Evolutionary conservation across 306 rosid genomes (phyloP).

Genomic region (Clitoria ternatea): DNA sequence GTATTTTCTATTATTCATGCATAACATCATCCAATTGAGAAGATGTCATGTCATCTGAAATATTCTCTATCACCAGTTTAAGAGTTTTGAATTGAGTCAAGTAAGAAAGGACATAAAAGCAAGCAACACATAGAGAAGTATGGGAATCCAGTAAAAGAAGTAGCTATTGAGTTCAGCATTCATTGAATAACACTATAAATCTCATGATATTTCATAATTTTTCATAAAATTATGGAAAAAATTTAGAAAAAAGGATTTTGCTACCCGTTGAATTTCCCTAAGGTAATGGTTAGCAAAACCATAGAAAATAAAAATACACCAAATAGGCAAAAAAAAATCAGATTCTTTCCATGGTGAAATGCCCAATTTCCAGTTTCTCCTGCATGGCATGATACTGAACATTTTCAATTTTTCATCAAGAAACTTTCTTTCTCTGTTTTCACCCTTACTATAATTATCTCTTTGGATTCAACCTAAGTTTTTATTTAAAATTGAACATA

Average conservation of each 20-base stretch:
- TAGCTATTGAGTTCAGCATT: background rate
- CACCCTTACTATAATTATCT: background rate
- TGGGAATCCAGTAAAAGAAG: background rate
- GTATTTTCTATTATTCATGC: background rate
- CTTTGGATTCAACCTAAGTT: background rate
- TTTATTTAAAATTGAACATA: background rate
- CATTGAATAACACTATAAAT: background rate
- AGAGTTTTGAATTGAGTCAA: slow-evolving; percentile 4
- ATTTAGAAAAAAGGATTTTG: too few species aligned
- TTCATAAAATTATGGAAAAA: background rate
- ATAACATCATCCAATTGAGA: background rate
- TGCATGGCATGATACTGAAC: background rate
- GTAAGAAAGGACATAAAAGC: background rate
- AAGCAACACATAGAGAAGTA: background rate
- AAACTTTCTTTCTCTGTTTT: background rate
- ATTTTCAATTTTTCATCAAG: background rate
- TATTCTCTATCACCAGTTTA: slow-evolving; percentile 3
- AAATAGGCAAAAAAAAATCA: too few species aligned
- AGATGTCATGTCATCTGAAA: slow-evolving; percentile 19
- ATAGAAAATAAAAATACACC: too few species aligned
- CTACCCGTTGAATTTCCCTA: too few species aligned
- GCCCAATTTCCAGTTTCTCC: background rate
- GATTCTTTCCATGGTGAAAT: too few species aligned
- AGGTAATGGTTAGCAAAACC: too few species aligned
- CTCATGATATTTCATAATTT: background rate